Base-by-base conservation (phyloP, 2,329 filamentous ascomycete species). In the Talaromyces sp. region DNA sequence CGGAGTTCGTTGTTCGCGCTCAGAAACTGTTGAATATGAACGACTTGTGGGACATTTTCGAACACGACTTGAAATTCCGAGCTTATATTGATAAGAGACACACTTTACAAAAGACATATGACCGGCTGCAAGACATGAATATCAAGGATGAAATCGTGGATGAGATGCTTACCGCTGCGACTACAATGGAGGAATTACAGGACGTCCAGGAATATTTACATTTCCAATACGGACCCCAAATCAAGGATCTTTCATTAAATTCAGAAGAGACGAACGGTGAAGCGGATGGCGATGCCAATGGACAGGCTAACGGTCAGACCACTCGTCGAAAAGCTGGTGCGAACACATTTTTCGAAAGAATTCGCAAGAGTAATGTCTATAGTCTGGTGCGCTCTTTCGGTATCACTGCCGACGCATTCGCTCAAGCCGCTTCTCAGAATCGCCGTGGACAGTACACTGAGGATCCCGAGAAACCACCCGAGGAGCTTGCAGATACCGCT, bases 171-270 rank as follows among this genome's bases (percentile, higher is more conserved):
- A 84, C 86, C 0, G 84, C 88, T 65, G 93, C 93, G 3, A 87
- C 87, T 4, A 94, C 90, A 0, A 93, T 97, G 84, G 95, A 99
- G 75, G 95, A 99, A 75, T 84, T 99, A 19, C 95, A 99, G 75
- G 95, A 99, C 76, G 80, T 99, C 24, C 94, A 98, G 74, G 95
- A 99, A 73, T 98, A 98, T 72, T 82, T 98, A 62, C 93, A 98
- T 73, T 99, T 99, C 78, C 90, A 93, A 73, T 98, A 98, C 72
- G 88, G 91, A 4, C 83, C 88, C 3, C 88, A 96, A 75, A 83
- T 98, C 58, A 94, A 91, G 74, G 93, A 98, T 68, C 79, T 96
- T 57, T 86, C 89, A 14, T 81, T 87, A 19, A 84, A 87, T 67
- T 61, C 47, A 2, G 66, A 68, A 33, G 67, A 66, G 27, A 31